Conservation (phyloP, 2,329 filamentous ascomycete species). For the Septoria petroselini region DNA sequence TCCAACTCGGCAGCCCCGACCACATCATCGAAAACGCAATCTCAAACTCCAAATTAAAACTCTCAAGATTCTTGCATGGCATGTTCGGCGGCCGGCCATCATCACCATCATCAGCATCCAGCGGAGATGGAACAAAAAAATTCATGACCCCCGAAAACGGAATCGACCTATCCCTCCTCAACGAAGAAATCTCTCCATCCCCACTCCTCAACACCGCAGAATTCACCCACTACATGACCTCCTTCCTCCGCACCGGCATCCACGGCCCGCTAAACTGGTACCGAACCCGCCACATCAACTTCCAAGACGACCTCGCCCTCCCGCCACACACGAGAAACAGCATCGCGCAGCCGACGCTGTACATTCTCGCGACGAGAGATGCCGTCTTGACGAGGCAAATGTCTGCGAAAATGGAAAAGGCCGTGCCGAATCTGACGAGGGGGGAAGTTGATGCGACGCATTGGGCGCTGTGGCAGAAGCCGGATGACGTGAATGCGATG, state of each 20-base stretch:
- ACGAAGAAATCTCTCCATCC: conserved; percentile 43
- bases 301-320: conserved; percentile 63
- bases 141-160: conserved; percentile 62
- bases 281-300: conserved; percentile 68
- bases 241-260: conserved; percentile 70
- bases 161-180: conserved; percentile 60
- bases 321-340: conserved; percentile 22
- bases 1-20: conserved; percentile 60
- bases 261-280: conserved; percentile 71
- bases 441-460: conserved; percentile 68
- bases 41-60: no score
- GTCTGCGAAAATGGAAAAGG: conserved; percentile 66
- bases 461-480: conserved; percentile 77
- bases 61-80: conserved; percentile 67
- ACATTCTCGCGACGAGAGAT: conserved; percentile 71
- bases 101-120: no score
- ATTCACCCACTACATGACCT: conserved; percentile 70
- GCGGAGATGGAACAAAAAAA: no score
- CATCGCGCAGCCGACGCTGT: conserved; percentile 58
- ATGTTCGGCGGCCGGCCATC: conserved; percentile 66
- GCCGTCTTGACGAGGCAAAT: conserved; percentile 68
- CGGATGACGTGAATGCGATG: conserved; percentile 65
- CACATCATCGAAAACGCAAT: conserved; percentile 56
- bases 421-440: conserved; percentile 62
- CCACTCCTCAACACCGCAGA: conserved; percentile 65